Evolutionary conservation across 225 moss, liverwort and hornwort genomes (phyloP).

Genomic region (Antitrichia curtipendula): DNA sequence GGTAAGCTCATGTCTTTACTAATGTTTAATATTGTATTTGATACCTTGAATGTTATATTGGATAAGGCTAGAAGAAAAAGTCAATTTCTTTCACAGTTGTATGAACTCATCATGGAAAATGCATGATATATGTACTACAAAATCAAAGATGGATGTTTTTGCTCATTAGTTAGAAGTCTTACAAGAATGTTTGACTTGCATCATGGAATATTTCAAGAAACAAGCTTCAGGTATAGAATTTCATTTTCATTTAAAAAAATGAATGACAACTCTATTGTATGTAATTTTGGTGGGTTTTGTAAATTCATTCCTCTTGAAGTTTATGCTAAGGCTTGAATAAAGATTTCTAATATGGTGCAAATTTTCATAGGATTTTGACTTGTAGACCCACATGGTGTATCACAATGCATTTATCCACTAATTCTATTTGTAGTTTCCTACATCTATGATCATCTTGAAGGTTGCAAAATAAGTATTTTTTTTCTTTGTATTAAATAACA

Average conservation of each 20-base stretch:
- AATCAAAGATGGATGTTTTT: not conserved
- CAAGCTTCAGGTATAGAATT: too few relatives aligned
- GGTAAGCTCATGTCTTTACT: too few relatives aligned
- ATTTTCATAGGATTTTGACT: not conserved
- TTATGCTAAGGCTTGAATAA: too few relatives aligned
- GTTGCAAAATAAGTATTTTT: not conserved
- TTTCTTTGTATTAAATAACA: too few relatives aligned
- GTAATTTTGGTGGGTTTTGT: not conserved
- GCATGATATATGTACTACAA: too few relatives aligned
- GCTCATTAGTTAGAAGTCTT: not conserved
- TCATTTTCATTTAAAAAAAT: too few relatives aligned
- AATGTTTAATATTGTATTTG: too few relatives aligned
- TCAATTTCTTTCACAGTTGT: too few relatives aligned
- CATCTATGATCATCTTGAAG: not conserved
- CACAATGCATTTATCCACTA: not conserved
- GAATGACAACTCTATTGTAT: not conserved
- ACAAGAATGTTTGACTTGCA: not conserved
- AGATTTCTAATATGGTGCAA: not conserved
- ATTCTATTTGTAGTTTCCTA: not conserved
- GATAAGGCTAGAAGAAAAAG: too few relatives aligned
- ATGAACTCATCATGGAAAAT: too few relatives aligned
- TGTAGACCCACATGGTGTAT: not conserved
- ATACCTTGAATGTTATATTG: too few relatives aligned
- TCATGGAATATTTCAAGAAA: not conserved
- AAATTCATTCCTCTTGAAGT: not conserved